These are phyloP conservation scores for Capillidium rhysosporum DNA, from an alignment of 371 early-diverging fungal species.

Conservation along the genomic window DNA sequence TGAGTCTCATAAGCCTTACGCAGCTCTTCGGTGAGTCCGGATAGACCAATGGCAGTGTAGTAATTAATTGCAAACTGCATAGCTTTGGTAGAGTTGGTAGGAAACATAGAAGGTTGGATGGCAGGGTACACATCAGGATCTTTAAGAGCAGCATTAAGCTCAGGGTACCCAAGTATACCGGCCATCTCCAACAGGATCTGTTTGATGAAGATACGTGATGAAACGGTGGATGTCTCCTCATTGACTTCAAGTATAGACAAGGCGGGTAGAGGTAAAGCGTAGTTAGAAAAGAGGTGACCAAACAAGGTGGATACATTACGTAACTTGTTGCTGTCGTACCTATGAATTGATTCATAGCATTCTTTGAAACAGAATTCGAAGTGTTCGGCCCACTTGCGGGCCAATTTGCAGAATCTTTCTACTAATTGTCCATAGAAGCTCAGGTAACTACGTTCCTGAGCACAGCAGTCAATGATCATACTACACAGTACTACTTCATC, in stretches of 20 bases:
- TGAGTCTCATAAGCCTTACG: constrained; percentile 27
- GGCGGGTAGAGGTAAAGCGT: constrained; percentile 72
- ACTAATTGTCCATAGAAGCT: constrained; percentile 85
- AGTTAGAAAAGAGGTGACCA: constrained; percentile 71
- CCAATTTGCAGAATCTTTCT: constrained; percentile 81
- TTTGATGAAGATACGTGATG: constrained; percentile 94
- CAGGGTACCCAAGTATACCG: constrained; percentile 64
- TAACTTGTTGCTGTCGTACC: constrained; percentile 81
- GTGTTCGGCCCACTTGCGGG: constrained; percentile 53
- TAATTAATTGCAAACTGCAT: constrained; percentile 95
- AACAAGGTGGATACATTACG: constrained; percentile 85
- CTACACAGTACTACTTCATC: constrained; percentile 80
- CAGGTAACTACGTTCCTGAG: constrained; percentile 86
- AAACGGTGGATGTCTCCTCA: constrained; percentile 82
- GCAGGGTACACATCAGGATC: constrained; percentile 37
- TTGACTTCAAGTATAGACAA: constrained; percentile 60
- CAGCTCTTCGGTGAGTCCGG: constrained; percentile 80
- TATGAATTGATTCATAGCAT: constrained; percentile 76
- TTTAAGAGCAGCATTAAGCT: constrained; percentile 52
- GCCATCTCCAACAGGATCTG: constrained; percentile 79
- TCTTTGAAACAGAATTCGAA: constrained; percentile 64
- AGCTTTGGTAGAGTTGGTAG: constrained; percentile 65
- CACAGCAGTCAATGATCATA: constrained; percentile 94
- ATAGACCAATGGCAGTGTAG: constrained; percentile 86
- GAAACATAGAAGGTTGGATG: constrained; percentile 65